Conservation (phyloP, 2,329 filamentous ascomycete species). For the Fusarium austroafricanum region DNA sequence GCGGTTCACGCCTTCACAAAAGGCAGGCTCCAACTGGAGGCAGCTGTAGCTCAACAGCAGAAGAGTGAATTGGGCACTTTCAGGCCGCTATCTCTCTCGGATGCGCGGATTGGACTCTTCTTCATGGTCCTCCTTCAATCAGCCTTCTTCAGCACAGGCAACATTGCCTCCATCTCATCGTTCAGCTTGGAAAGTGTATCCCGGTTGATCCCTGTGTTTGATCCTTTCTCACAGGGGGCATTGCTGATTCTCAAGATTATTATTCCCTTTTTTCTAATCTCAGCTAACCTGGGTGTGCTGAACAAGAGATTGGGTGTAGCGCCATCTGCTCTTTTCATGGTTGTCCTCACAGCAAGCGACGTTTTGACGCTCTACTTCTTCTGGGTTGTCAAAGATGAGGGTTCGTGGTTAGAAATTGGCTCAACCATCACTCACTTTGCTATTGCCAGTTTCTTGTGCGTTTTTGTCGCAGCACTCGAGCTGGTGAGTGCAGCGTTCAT, state of each 20-base stretch:
- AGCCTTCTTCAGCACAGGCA: slow-evolving; percentile 96
- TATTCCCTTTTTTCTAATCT: slow-evolving; percentile 92
- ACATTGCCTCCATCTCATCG: slow-evolving; percentile 91
- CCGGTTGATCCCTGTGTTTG: slow-evolving; percentile 90
- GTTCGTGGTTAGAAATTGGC: slow-evolving; percentile 96
- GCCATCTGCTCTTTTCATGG: slow-evolving; percentile 91
- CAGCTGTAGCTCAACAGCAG: slow-evolving; percentile 16
- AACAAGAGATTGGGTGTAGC: slow-evolving; percentile 87
- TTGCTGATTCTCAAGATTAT: slow-evolving; percentile 90
- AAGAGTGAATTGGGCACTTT: slow-evolving; percentile 46
- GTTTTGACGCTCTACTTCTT: slow-evolving; percentile 96
- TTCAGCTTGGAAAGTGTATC: slow-evolving; percentile 93
- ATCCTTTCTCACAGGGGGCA: slow-evolving; percentile 90
- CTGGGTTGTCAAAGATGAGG: slow-evolving; percentile 96
- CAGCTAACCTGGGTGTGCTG: slow-evolving; percentile 91
- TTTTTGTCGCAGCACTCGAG: slow-evolving; percentile 91
- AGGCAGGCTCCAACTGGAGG: slow-evolving; percentile 41
- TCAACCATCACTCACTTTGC: slow-evolving; percentile 96
- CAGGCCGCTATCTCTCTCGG: slow-evolving; percentile 81
- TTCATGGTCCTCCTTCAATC: slow-evolving; percentile 96
- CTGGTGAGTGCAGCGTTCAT: slow-evolving; percentile 87
- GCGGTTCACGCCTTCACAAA: slow-evolving; percentile 61
- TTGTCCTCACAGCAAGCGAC: slow-evolving; percentile 91
- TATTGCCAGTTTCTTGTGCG: slow-evolving; percentile 88
- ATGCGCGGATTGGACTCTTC: slow-evolving; percentile 89